phyloP scores from a whole-genome alignment of 768 basidiomycete genomes.

The Kwoniella dendrophila region DNA sequence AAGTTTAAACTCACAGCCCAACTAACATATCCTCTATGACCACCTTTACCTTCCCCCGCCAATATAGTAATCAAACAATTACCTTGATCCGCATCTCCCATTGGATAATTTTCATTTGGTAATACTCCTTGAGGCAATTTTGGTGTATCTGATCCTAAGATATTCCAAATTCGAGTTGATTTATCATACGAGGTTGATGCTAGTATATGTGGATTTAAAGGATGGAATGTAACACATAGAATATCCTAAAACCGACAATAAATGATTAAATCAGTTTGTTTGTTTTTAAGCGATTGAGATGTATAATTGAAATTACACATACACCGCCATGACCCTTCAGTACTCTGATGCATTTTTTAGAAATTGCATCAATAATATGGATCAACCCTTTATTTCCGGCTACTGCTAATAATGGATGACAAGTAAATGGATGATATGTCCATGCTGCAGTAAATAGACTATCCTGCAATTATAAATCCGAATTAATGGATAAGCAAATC shows the following conservation, averaged over 20 bases:
- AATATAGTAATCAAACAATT: conserved; percentile 22
- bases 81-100: conserved; percentile 40
- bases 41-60: conserved; percentile 28
- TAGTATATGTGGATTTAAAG: conserved; percentile 39
- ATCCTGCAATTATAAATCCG: conserved; percentile 3
- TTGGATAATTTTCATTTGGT: conserved; percentile 28
- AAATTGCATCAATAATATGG: conserved; percentile 31
- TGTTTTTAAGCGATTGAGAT: neutral
- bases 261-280: neutral
- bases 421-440: conserved; percentile 38
- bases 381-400: conserved; percentile 37
- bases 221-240: conserved; percentile 29
- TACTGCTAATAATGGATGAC: conserved; percentile 38
- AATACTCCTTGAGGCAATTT: neutral
- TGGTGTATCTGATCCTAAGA: conserved; percentile 25
- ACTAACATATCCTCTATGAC: conserved; percentile 27
- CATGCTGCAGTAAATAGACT: conserved; percentile 40
- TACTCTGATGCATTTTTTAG: conserved; percentile 16
- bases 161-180: conserved; percentile 49
- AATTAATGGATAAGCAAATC: neutral
- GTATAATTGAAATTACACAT: neutral
- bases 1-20: conserved; percentile 12
- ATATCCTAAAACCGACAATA: conserved; percentile 29
- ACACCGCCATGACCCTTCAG: conserved; percentile 50
- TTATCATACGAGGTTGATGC: conserved; percentile 45